phyloP scores from a whole-genome alignment of 1,139 yeast species.

The Diutina sp. region DNA sequence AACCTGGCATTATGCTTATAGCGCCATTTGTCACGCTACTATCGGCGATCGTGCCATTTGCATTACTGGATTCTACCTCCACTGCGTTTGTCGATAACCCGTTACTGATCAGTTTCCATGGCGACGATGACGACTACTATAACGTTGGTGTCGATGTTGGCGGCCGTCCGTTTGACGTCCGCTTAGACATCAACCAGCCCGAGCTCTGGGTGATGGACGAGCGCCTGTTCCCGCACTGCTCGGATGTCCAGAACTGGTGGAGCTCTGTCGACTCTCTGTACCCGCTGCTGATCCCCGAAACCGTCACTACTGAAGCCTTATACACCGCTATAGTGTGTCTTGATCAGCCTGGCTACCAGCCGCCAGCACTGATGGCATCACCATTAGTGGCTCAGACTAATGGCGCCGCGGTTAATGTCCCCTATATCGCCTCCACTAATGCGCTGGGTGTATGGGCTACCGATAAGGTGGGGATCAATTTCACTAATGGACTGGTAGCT shows the following conservation, averaged over 20 bases:
- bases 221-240: background rate
- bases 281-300: background rate
- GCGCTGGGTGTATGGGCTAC: conserved; percentile 1
- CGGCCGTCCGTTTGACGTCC: background rate
- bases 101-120: background rate
- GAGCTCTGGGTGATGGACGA: background rate
- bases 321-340: background rate
- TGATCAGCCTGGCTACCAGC: background rate
- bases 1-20: background rate
- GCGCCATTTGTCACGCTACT: background rate
- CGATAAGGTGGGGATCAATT: background rate
- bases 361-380: background rate
- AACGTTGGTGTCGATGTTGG: background rate
- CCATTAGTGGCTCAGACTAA: background rate
- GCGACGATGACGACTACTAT: background rate
- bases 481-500: background rate
- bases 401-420: background rate
- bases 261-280: background rate
- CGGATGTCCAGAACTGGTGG: background rate
- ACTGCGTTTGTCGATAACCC: background rate
- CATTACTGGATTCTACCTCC: background rate
- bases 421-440: background rate
- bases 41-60: background rate
- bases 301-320: background rate
- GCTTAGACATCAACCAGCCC: background rate